Base-by-base conservation (phyloP, 345 rosid genomes). In the Rubroshorea leprosula region DNA sequence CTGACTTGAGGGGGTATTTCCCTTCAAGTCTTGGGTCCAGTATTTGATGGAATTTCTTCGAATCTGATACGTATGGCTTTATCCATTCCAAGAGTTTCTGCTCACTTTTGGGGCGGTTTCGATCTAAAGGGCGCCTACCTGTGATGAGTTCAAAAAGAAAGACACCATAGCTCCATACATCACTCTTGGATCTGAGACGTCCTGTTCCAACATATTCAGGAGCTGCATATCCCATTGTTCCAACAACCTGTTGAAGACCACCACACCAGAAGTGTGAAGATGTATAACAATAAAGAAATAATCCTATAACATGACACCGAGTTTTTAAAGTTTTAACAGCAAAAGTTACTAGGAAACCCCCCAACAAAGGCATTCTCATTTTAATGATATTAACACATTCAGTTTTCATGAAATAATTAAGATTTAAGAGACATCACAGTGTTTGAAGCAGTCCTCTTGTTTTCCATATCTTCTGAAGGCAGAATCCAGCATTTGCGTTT, bases 181-280 rank as follows among this genome's bases (percentile, higher is more conserved):
- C 98, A 54, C 73, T 92, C 83, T 85, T 83, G 19, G 80, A 77
- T 31, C 95, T 89, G 46, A 88, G 79, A 62, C 93, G 89, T 8
- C 96, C 96, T 0, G 96, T 85, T 31, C 75, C 90, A 49, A 91
- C 22, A 58, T 91, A 91, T 19, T 91, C 98, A 1, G 96, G 98
- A 35, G 98, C 88, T 9, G 87, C 93, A 78, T 92, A 92, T 61
- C 95, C 96, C 85, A 81, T 72, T 52, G 98, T 92, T 52, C 96
- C 98, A 35, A 92, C 93, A 46, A 86, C 97, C 95, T 89, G 66
- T 55, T 55, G 19, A 31, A 75, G 45, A 62, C 20, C 19, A 60
- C 41, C 49, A 11, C n/a, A 51, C 26, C 23, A n/a, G n/a, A n/a
- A n/a, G n/a, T n/a, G n/a, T n/a, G n/a, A n/a, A n/a, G n/a, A n/a